phyloP scores from a whole-genome alignment of 2,329 filamentous ascomycete genomes.

The Clonostachys rosea region DNA sequence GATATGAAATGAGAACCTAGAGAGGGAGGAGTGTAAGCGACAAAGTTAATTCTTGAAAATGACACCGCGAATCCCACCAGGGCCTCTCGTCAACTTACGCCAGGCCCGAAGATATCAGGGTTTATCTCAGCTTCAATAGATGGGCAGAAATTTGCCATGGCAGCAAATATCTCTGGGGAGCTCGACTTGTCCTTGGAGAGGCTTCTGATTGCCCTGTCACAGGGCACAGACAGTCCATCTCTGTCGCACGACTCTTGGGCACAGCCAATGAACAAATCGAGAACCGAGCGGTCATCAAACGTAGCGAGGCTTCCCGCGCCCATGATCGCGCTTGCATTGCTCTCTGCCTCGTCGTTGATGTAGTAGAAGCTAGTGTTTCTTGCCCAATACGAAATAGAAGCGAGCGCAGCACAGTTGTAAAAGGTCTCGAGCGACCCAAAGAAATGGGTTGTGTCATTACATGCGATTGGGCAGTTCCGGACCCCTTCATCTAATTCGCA shows the following conservation, averaged over 20 bases:
- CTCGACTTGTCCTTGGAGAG: constrained; percentile 16
- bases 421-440: constrained; percentile 29
- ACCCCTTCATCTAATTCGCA: constrained; percentile 17
- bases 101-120: constrained; percentile 31
- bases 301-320: constrained; percentile 19
- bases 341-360: constrained; percentile 23
- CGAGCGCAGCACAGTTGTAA: constrained; percentile 29
- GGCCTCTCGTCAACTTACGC: constrained; percentile 22
- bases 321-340: constrained; percentile 27
- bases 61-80: constrained; percentile 6
- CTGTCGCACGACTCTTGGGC: constrained; percentile 25
- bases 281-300: constrained; percentile 21
- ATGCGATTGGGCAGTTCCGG: constrained; percentile 23
- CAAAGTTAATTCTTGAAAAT: background rate
- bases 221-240: constrained; percentile 23
- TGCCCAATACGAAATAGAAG: constrained; percentile 25
- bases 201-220: constrained; percentile 16
- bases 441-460: constrained; percentile 17
- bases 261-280: constrained; percentile 23
- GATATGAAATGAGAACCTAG: constrained; percentile 30
- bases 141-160: constrained; percentile 26
- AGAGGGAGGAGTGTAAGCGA: background rate
- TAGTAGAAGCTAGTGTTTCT: constrained; percentile 18
- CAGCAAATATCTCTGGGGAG: constrained; percentile 20
- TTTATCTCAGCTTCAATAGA: constrained; percentile 28